Evolutionary conservation across 768 basidiomycete genomes (phyloP).

Genomic region (Cyathus striatus): DNA sequence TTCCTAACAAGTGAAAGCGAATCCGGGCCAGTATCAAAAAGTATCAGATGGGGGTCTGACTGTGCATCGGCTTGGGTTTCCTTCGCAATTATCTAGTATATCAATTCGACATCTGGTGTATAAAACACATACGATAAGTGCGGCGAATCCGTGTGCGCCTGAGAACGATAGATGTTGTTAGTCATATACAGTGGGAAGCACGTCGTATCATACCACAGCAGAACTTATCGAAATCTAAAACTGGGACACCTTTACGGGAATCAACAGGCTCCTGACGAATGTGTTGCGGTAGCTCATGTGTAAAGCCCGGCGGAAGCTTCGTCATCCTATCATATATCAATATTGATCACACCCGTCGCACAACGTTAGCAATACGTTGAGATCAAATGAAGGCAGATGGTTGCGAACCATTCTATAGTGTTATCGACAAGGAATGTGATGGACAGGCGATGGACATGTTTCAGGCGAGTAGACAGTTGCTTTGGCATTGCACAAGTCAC

Average conservation of each 20-base stretch:
- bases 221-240: conserved; percentile 69
- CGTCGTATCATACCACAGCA: conserved; percentile 39
- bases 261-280: conserved; percentile 42
- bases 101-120: too few species aligned
- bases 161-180: not conserved
- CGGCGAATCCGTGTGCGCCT: conserved; percentile 86
- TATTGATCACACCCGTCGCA: too few species aligned
- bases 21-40: conserved; percentile 87
- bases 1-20: conserved; percentile 72
- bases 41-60: conserved; percentile 41
- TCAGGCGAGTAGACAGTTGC: conserved; percentile 9
- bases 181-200: not conserved
- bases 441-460: conserved; percentile 27
- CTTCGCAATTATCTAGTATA: conserved; percentile 29
- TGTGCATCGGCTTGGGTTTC: conserved; percentile 49
- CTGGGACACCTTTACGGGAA: conserved; percentile 43
- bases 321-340: too few species aligned
- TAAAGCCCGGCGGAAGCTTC: conserved; percentile 73
- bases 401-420: conserved; percentile 66
- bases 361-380: too few species aligned
- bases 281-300: conserved; percentile 65
- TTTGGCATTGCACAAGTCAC: not conserved
- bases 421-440: conserved; percentile 77
- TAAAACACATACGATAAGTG: conserved; percentile 53
- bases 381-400: not conserved